Evolutionary conservation across 2,329 filamentous ascomycete species (phyloP), one percentile per base, ranked within the genome.

Genomic region (Talaromyces sp.): DNA sequence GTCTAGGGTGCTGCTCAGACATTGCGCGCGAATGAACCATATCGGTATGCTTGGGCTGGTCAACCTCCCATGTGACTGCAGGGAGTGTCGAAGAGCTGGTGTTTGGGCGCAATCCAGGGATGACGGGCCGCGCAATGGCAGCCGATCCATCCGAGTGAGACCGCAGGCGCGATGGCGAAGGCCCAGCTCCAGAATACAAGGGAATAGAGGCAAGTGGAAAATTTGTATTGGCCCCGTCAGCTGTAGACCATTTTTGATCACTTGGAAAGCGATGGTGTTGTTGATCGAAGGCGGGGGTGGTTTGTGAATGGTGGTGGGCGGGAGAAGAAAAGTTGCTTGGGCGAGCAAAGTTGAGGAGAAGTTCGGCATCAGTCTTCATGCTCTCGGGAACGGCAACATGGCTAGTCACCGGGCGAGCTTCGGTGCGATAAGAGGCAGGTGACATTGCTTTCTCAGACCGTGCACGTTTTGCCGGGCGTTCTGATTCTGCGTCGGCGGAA

Each of bases 391-490:
- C 65, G 36, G 71, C 67, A 36, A 68, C 64, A 65, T 74, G 69
- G 65, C 70, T 73, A 40, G 71, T 66, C 57, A 70, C 68, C 50
- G 72, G 62, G 62, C 67, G 66, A 62, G 66, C 59, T 50, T 65
- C 65, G 59, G 65, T 62, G 61, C 67, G 68, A 61, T 70, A 68
- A 65, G 70, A 69, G 65, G 72, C 65, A 50, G 77, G 80, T 30
- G 80, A 79, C 16, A 78, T 75, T 57, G 82, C 74, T 66, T 83
- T 78, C 67, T 87, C 85, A 51, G 86, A 87, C 65, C 85, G 82
- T 56, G 84, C 80, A 50, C 86, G 81, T 72, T 88, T 88, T 23
- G 83, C 73, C 4, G 85, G 85, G 54, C 83, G 79, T 67, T 86
- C 73, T 52, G 68, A 63, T 50, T 70, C 67, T 40, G 72, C 70